Evolutionary conservation across 1,284 basidiomycete genomes (phyloP), one percentile per base, ranked within the genome.

Genomic region (Leccinum insolens): DNA sequence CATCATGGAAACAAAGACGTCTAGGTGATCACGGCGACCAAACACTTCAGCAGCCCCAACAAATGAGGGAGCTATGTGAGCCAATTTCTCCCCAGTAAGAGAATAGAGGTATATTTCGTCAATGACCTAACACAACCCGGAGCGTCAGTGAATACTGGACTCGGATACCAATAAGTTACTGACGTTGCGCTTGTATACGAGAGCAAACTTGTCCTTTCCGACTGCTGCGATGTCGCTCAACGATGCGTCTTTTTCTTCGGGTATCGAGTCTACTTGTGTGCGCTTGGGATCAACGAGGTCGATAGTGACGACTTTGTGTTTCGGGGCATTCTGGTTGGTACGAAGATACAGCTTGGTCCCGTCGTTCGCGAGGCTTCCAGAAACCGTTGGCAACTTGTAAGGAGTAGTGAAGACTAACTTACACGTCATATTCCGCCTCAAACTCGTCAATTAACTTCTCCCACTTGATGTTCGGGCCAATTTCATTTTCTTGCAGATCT

Each of bases 41-140:
- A 82, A 79, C 39, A 91, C 79, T 14, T 81, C 81, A 46, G 89
- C 85, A 4, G 90, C 83, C 28, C 95, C 95, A 34, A 96, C 89
- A 63, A 92, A 89, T 61, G 92, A 87, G 6, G 85, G 79, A 3
- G 86, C 88, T 17, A 95, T 79, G 6, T 89, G 88, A 52, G 82
- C 79, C 65, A 93, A 72, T 63, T 80, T 83, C 71, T 83, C 77
- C 46, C 94, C 94, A 1, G 80, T 78, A 65, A 89, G 83, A 57
- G 87, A 83, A 79, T 92, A 90, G 65, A 95, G 78, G 78, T 94
- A 94, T 49, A 95, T 82, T 78, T 95, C 92, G 75, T 95, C 92
- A 72, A 91, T 92, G 74, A 94, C 90, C 89, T 92, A 72, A 61
- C 39, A 62, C 8, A 25, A 68, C 67, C 39, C 20, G 31, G 46